Evolutionary conservation across 129 eudicot species (phyloP).

Genomic region (Mikania micrantha): DNA sequence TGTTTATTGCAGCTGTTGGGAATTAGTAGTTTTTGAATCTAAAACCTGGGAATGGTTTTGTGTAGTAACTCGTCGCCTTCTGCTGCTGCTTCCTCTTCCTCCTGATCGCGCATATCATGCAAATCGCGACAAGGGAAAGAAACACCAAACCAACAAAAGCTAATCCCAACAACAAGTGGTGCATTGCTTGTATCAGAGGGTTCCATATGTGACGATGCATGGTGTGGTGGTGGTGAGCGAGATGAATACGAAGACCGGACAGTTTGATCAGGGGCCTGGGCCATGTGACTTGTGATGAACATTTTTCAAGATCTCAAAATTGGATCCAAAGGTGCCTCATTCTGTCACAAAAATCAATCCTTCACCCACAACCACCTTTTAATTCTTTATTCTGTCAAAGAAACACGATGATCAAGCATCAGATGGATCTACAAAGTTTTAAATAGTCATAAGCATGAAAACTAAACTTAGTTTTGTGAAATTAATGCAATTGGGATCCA

Average conservation of each 20-base stretch:
- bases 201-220: slow-evolving; percentile 13
- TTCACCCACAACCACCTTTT: background rate
- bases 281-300: slow-evolving; percentile 9
- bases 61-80: slow-evolving; percentile 14
- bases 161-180: slow-evolving; percentile 26
- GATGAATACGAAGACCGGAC: slow-evolving; percentile 18
- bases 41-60: slow-evolving; percentile 38
- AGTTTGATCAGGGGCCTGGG: slow-evolving; percentile 6
- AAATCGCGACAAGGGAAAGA: slow-evolving; percentile 18
- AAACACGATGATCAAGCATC: background rate
- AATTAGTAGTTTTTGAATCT: background rate
- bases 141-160: slow-evolving; percentile 22
- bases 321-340: no score
- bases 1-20: background rate
- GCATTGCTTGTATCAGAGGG: slow-evolving; percentile 10
- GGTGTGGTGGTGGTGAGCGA: slow-evolving; percentile 13
- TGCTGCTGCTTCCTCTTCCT: slow-evolving; percentile 31
- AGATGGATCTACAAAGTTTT: background rate
- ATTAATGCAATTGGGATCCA: background rate
- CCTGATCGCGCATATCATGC: slow-evolving; percentile 18
- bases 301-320: slow-evolving; percentile 8
- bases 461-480: background rate
- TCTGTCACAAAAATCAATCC: no score
- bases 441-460: background rate
- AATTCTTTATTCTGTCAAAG: background rate